Conservation (phyloP, 2,329 filamentous ascomycete genomes). For the Beauveria sp. region DNA sequence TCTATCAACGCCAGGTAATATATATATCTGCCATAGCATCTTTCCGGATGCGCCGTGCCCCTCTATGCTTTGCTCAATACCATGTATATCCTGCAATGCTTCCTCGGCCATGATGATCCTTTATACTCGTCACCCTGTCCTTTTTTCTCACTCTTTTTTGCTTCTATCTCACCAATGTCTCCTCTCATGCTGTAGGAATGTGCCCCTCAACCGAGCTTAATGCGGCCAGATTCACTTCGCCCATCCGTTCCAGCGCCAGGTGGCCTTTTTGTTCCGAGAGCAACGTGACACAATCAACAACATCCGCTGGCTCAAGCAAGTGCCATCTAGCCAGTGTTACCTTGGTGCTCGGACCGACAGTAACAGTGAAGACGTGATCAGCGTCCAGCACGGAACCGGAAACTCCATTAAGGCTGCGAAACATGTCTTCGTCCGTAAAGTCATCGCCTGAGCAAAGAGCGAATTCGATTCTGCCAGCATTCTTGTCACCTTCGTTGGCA, state of each 20-base stretch:
- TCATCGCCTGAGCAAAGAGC: conserved; percentile 90
- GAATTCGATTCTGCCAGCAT: conserved; percentile 62
- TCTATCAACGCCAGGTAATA: conserved; percentile 10
- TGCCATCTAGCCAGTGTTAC: conserved; percentile 88
- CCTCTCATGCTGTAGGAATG: conserved; percentile 28
- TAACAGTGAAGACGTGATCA: conserved; percentile 79
- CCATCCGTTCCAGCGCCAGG: conserved; percentile 28
- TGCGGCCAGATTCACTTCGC: conserved; percentile 50
- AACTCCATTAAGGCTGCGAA: conserved; percentile 66
- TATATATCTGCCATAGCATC: not conserved
- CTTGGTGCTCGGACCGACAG: conserved; percentile 86
- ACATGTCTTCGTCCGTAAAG: conserved; percentile 96
- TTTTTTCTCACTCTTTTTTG: not conserved
- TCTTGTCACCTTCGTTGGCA: conserved; percentile 35
- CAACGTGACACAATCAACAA: conserved; percentile 61
- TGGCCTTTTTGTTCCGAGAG: conserved; percentile 41
- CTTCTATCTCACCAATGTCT: not conserved
- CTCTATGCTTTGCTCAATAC: conserved; percentile 10
- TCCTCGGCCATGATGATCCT: not conserved
- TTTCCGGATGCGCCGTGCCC: conserved; percentile 7
- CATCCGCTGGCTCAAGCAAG: conserved; percentile 78
- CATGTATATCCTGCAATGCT: conserved; percentile 11
- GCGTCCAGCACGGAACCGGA: conserved; percentile 44
- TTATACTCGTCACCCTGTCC: not conserved
- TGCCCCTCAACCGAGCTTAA: conserved; percentile 46